phyloP scores from a whole-genome alignment of 176 grass and related monocot genomes.

The Alloteropsis semialata region DNA sequence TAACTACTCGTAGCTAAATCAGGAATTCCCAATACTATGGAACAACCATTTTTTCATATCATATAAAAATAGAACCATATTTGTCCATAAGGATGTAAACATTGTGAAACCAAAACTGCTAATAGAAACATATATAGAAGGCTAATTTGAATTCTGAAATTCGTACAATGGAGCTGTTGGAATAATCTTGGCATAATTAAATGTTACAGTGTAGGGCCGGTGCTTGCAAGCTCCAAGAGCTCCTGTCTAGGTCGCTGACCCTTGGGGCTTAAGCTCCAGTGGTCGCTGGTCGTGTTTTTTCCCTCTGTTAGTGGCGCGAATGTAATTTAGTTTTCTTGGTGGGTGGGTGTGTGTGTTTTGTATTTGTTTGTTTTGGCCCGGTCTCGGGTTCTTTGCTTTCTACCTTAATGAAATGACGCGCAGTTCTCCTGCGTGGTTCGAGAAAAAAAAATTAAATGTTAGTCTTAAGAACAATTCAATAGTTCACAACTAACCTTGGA shows the following conservation, averaged over 20 bases:
- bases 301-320: no score
- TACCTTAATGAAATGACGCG: no score
- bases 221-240: no score
- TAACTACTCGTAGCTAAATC: background rate
- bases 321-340: no score
- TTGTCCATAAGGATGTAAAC: background rate
- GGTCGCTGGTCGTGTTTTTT: no score
- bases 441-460: background rate
- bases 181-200: background rate
- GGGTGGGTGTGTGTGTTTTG: no score
- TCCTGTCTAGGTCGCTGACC: no score
- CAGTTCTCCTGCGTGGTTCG: no score
- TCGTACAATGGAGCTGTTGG: background rate
- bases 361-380: no score
- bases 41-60: slow-evolving; percentile 7
- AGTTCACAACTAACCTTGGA: background rate
- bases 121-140: background rate
- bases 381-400: no score
- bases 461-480: slow-evolving; percentile 2
- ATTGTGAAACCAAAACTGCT: background rate
- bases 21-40: background rate
- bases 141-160: background rate
- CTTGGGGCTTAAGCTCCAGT: no score
- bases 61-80: background rate
- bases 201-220: no score